These are phyloP conservation scores for Ceratobasidium sp. DNA, from an alignment of 1,284 basidiomycete genomes.

Conservation along the genomic window DNA sequence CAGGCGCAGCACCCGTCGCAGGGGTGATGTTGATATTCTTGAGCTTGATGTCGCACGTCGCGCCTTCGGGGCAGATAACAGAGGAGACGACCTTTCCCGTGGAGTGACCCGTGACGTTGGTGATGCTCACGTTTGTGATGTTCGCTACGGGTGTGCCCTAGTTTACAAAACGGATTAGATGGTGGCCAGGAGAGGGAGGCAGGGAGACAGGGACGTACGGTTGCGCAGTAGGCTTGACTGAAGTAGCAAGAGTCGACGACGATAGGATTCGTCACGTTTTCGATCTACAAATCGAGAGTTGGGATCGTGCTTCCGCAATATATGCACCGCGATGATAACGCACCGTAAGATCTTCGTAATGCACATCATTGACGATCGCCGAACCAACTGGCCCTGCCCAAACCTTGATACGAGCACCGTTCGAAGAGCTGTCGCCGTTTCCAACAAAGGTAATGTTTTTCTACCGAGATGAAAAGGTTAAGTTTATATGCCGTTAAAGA, in stretches of 20 bases:
- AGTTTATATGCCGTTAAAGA: too few relatives aligned
- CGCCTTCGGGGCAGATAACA: conserved; percentile 38
- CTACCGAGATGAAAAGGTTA: too few relatives aligned
- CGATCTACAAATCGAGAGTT: neutral
- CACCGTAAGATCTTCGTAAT: conserved; percentile 39
- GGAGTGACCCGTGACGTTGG: conserved; percentile 38
- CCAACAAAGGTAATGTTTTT: conserved; percentile 42
- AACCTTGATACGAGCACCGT: conserved; percentile 43
- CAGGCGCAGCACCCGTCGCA: conserved; percentile 34
- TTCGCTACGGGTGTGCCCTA: conserved; percentile 39
- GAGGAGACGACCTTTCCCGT: conserved; percentile 32
- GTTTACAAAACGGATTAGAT: neutral
- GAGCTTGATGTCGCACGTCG: conserved; percentile 42
- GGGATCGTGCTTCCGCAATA: neutral
- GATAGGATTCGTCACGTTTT: conserved; percentile 32
- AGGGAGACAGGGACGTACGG: neutral
- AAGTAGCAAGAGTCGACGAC: conserved; percentile 43
- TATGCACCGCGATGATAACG: neutral
- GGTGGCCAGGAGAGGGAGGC: neutral
- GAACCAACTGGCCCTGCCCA: conserved; percentile 42
- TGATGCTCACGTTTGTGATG: conserved; percentile 41
- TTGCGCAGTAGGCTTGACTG: conserved; percentile 30
- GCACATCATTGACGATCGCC: conserved; percentile 41
- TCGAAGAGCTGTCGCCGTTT: conserved; percentile 34
- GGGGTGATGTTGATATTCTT: conserved; percentile 41